Evolutionary conservation across 306 rosid species (phyloP), one percentile per base, ranked within the genome.

Genomic region (Calophaca sinica): DNA sequence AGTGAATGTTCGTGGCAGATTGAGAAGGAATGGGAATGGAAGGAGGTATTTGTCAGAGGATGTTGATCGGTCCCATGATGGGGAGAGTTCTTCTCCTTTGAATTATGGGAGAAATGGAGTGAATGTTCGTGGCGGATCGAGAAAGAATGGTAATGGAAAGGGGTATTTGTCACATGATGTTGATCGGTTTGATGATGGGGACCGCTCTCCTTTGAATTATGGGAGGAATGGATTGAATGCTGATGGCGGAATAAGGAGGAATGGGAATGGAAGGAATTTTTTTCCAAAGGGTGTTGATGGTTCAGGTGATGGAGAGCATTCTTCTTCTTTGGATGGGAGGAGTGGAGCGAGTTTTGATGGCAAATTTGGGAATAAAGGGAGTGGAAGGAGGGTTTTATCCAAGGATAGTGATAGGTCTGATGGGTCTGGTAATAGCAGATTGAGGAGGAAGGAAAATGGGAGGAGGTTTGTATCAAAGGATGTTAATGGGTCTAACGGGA

Each of bases 401-500:
- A 62, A 36, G 49, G 66, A 68, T 66, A 52, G 54, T 31, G 62
- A 77, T 59, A 53, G 84, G 42, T 88, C 87, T 28, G 64, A 61
- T 67, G 75, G 82, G 33, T 86, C 84, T 33, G 64, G 62, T 68
- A 73, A 76, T 75, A 80, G 82, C 1, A 75, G 70, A 45, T 13
- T 73, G 77, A 79, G 81, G 75, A 76, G 69, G 70, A 78, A 69
- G 31, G 80, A 65, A 10, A 74, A 50, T 61, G 63, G 84, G 72
- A 84, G 79, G 50, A 86, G 82, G 70, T 54, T 62, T 29, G 59
- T 62, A 41, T 72, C 84, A 49, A 73, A 55, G 48, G 80, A 79
- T 77, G 60, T 67, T 38, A 61, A 75, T 70, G 70, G 80, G 44
- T 85, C 88, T 44, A 76, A 61, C 62, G 71, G 70, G 41, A 35